Evolutionary conservation across 2,329 filamentous ascomycete species (phyloP), one percentile per base, ranked within the genome.

Genomic region (Venturia oleaginea): DNA sequence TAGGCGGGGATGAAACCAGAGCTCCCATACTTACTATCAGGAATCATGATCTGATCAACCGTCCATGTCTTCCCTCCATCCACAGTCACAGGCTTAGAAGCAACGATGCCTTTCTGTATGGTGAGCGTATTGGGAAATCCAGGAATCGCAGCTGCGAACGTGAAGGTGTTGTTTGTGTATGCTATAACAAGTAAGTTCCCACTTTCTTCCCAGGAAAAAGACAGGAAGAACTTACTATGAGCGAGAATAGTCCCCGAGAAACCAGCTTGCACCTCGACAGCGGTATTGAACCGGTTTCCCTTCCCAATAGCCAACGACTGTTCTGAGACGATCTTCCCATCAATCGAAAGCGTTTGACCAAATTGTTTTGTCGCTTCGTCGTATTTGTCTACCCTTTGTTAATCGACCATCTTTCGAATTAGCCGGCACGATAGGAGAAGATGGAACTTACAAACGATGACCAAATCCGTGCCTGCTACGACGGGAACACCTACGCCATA

Each of bases 41-140:
- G 60, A 17, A 46, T 51, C 43, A 51, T n/a, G 27, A 62, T 62
- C 43, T 34, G 7, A 37, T 51, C 43, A 8, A 62, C 38, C 30
- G 22, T 62, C 60, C 60, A 51, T 6, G 60, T 62, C 32, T 48
- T 62, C 43, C 60, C 40, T 15, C 40, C 40, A 62, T 62, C 42
- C 17, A 4, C 24, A 62, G 42, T 30, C 3, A 51, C 38, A 27
- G 42, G 22, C 15, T 27, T n/a, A 1, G 60, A 61, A 42, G 37
- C 37, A n/a, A 32, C 27, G 7, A 32, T 22, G 5, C 34, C 57
- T 22, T 19, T 43, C 6, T 24, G 22, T 27, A 17, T 60, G 7
- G 15, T 34, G 17, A 59, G 32, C 17, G 55, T 34, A 17, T 24
- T n/a, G 2, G 55, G 55, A 34, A 59, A 59, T 2, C 55, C 55